Base-by-base conservation (phyloP, 2,329 filamentous ascomycete species). In the Paradendryphiella salina region DNA sequence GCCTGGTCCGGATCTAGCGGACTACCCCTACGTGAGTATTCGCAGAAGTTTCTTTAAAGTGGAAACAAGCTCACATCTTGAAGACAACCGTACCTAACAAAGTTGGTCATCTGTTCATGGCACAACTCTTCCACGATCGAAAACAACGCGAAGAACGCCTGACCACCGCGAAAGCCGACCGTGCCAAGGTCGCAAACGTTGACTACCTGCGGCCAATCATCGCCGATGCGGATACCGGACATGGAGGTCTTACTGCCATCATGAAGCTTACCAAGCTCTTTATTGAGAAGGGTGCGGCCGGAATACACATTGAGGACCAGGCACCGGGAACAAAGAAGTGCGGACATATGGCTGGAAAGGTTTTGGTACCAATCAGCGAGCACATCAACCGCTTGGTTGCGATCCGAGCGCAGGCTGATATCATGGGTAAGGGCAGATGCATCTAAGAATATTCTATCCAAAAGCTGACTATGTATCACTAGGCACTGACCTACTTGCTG, bases 261-360 rank as follows among this genome's bases (percentile, higher is more conserved):
- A 97, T 99, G 94, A 99, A 97, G 82, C 85, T 99, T 65, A 97
- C 94, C 59, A 96, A 96, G 82, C 84, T 97, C 50, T 97, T 99
- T 75, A 79, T 97, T 60, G 94, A 99, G 80, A 91, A 92, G 76
- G 94, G 94, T 65, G 94, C 94, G 37, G 94, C 94, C 34, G 94
- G 94, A 61, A 96, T 99, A 69, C 94, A 99, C 77, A 96, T 99
- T 64, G 94, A 99, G 77, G 94, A 99, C 74, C 94, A 97, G 77
- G 93, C 94, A 3, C 93, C 94, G 3, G 94, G 94, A 46, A 97
- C 94, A 41, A 99, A 99, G 85, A 99, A 99, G 84, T 99, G 94
- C 75, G 94, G 94, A 58, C 94, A 97, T 79, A 97, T 97, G 94
- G 94, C 94, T 61, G 94, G 94, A 70, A 97, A 97, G 79, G 94